Evolutionary conservation across 2,329 filamentous ascomycete genomes (phyloP).

Genomic region (Setomelanomma holmii): DNA sequence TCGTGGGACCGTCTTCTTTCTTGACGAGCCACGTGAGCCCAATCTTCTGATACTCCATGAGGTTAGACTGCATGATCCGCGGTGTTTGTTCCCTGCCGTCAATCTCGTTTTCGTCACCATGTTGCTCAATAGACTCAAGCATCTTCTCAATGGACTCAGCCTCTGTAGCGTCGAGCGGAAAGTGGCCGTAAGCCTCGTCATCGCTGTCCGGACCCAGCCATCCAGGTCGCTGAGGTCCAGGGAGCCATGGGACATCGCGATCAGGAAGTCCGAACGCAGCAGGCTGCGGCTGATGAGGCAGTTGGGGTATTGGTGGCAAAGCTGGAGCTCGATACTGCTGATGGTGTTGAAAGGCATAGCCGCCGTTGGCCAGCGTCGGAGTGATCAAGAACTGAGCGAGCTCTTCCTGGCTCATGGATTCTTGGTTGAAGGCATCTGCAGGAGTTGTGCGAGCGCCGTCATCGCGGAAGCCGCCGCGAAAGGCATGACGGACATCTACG

Average conservation of each 20-base stretch:
- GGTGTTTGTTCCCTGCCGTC: constrained; percentile 74
- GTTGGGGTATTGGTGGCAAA: neutral
- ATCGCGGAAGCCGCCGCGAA: constrained; percentile 9
- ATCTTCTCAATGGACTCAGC: constrained; percentile 37
- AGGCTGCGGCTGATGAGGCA: neutral
- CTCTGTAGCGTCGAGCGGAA: constrained; percentile 21
- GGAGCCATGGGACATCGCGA: neutral
- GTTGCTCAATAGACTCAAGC: constrained; percentile 40
- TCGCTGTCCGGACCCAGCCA: constrained; percentile 13
- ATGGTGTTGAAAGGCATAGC: constrained; percentile 22
- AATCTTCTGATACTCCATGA: constrained; percentile 84
- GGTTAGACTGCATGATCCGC: constrained; percentile 67
- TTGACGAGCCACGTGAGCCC: constrained; percentile 78
- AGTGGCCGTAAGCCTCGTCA: constrained; percentile 21
- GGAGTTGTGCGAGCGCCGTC: constrained; percentile 10
- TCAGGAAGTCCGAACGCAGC: too few species aligned
- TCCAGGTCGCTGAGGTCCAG: neutral
- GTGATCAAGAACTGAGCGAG: constrained; percentile 38
- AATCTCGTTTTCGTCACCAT: constrained; percentile 45
- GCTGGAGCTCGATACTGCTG: neutral
- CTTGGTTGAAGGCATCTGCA: constrained; percentile 25
- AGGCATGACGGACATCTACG: constrained; percentile 8
- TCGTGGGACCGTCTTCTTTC: constrained; percentile 74
- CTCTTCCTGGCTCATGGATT: constrained; percentile 33
- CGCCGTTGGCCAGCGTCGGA: constrained; percentile 17